Evolutionary conservation across 441 rosid genomes (phyloP), one percentile per base, ranked within the genome.

Genomic region (Eruca vesicaria): DNA sequence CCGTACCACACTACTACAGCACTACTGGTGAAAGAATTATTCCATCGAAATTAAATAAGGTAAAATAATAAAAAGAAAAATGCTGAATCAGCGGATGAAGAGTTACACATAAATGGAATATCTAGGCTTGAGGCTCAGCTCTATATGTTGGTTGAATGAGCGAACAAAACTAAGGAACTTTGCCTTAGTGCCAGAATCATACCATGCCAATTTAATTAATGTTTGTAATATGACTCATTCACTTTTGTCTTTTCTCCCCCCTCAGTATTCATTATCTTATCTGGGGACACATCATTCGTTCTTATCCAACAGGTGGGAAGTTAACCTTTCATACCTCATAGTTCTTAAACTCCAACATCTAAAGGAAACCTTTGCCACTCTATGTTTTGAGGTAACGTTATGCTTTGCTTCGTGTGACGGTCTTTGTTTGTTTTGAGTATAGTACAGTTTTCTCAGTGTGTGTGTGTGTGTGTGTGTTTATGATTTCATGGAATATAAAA

Each of bases 251-350:
- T 64, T 9, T n/a, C 14, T 28, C 35, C 2, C 2, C 18, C 1
- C 16, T 66, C 26, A 19, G 20, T 56, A 66, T 66, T 12, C 36
- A 57, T 57, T 9, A 55, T 55, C 57, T 73, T 73, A 64, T 73
- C 77, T 55, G 14, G 23, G 55, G 8, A 12, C 45, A 26, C 6
- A 7, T 70, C 14, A 15, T 32, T 74, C 59, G 11, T 66, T 73
- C 72, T 74, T 74, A 66, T 74, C 78, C 66, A 16, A 66, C 19
- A 66, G 33, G 60, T 31, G 15, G 19, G 28, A 31, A 43, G 14
- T 73, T 41, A 57, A 31, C 8, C 23, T 45, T 21, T 43, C 28
- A 57, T 20, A 65, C 33, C 59, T 72, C 76, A 36, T 64, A 52
- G 16, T 2, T 63, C 14, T 73, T 56, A 1, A n/a, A 73, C 57